Evolutionary conservation across 1,139 yeast species (phyloP).

Genomic region (Nakaseomyces sp.): DNA sequence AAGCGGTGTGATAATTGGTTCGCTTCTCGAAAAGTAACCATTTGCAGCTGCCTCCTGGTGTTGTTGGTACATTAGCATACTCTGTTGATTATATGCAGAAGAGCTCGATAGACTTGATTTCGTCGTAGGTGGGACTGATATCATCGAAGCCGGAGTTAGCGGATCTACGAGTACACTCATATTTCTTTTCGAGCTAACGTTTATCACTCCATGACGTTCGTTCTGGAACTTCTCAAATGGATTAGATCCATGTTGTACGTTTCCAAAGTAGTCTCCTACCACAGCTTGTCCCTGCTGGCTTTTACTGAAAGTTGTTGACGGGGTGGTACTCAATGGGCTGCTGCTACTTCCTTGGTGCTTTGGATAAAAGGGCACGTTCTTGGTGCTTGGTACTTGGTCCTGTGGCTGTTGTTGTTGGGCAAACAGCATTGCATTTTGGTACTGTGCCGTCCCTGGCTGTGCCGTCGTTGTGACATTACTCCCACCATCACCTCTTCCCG

Average conservation of each 20-base stretch:
- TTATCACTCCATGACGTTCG: constrained; percentile 1
- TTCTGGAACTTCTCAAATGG: constrained; percentile 2
- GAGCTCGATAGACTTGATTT: constrained; percentile 5
- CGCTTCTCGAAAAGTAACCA: background rate
- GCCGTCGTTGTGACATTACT: too few relatives aligned
- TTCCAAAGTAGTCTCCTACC: constrained; percentile 4
- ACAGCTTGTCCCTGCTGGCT: background rate
- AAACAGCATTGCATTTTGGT: background rate
- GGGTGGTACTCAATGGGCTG: constrained; percentile 3
- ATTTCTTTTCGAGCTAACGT: constrained; percentile 23
- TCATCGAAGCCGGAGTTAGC: constrained; percentile 25
- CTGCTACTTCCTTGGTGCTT: constrained; percentile 9
- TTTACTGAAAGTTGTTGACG: background rate
- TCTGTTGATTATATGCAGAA: background rate
- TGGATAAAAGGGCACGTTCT: constrained; percentile 5
- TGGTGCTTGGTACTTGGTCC: background rate
- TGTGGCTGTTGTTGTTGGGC: background rate
- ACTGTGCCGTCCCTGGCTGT: background rate
- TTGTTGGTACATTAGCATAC: background rate
- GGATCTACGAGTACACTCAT: constrained; percentile 33
- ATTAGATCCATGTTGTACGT: constrained; percentile 1
- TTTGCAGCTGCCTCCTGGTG: background rate
- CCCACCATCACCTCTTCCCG: too few relatives aligned
- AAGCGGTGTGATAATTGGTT: constrained; percentile 1
- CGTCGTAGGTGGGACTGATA: constrained; percentile 6